phyloP scores from a whole-genome alignment of 495 filamentous ascomycete genomes.

The Tuber indicum region DNA sequence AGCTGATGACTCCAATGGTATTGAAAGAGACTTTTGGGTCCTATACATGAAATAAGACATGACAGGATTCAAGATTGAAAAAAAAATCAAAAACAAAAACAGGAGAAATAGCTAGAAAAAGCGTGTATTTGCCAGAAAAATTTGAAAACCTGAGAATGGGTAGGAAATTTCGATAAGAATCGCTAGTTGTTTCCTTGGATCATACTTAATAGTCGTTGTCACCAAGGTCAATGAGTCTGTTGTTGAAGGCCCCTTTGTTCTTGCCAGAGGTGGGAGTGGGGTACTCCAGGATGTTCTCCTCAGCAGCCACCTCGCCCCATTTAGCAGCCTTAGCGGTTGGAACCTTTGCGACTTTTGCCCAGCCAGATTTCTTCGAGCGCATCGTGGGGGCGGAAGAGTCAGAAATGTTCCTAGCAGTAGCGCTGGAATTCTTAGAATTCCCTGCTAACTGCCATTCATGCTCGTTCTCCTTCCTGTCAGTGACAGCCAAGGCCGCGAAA shows the following conservation, averaged over 20 bases:
- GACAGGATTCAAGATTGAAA: neutral
- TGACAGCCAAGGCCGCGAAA: neutral
- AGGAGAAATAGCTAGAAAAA: neutral
- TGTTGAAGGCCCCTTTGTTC: conserved; percentile 14
- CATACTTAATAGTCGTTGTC: neutral
- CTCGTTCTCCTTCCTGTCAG: neutral
- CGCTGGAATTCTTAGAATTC: neutral
- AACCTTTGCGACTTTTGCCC: conserved; percentile 23
- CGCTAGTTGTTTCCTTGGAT: conserved; percentile 2
- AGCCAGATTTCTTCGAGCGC: conserved; percentile 19
- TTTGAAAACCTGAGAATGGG: neutral
- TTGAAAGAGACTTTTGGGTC: neutral
- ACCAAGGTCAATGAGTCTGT: conserved; percentile 10
- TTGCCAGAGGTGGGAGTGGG: neutral
- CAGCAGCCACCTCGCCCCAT: conserved; percentile 19
- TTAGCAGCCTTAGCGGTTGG: conserved; percentile 12
- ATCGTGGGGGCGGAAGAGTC: neutral
- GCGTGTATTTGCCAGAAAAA: neutral
- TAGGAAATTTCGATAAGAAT: neutral
- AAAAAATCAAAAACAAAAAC: too few species aligned
- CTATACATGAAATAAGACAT: neutral
- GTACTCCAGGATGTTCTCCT: conserved; percentile 5
- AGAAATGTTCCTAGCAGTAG: neutral
- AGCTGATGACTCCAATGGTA: neutral
- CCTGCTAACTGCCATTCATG: neutral